Evolutionary conservation across 2,329 filamentous ascomycete species (phyloP), one percentile per base, ranked within the genome.

Genomic region (Cytospora piceae): DNA sequence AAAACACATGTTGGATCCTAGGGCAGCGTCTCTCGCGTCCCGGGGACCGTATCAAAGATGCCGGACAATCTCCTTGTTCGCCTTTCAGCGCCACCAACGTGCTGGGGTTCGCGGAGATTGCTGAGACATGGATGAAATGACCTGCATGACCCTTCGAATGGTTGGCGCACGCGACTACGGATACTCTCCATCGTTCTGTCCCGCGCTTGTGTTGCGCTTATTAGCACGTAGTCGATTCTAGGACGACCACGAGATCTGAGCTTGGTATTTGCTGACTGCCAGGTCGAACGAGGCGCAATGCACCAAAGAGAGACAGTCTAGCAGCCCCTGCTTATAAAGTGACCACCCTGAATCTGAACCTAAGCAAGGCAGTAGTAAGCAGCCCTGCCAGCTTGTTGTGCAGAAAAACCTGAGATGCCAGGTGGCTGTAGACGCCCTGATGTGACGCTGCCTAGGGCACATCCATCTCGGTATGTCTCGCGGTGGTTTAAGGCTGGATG

Each of bases 321-420:
- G 55, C n/a, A 53, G 57, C 61, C 39, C 39, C 52, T 51, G 61
- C 65, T 67, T 22, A 53, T 53, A 64, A 58, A 67, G 65, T 42
- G 31, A 60, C 34, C 34, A 59, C 29, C 52, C 51, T 54, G 53
- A 39, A 32, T 22, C 31, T 32, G n/a, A n/a, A 29, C 27, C 5
- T 29, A 5, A 37, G 55, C 17, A 24, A 51, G 39, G 51, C 17
- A 29, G 42, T 46, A 29, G 42, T 46, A 58, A 60, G 57, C 65
- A 67, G 61, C 57, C 61, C 54, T 66, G 55, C 55, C 32, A 39
- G 22, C 17, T 42, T 49, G 37, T 51, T 37, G 27, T 49, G 52
- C 49, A 56, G 24, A 51, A 39, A 61, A 32, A 46, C 20, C 53
- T 51, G 49, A 55, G 34, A 39, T 29, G 31, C 63, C 63, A 65